Evolutionary conservation across 1,284 basidiomycete species (phyloP).

Genomic region (Gomphus sp.): DNA sequence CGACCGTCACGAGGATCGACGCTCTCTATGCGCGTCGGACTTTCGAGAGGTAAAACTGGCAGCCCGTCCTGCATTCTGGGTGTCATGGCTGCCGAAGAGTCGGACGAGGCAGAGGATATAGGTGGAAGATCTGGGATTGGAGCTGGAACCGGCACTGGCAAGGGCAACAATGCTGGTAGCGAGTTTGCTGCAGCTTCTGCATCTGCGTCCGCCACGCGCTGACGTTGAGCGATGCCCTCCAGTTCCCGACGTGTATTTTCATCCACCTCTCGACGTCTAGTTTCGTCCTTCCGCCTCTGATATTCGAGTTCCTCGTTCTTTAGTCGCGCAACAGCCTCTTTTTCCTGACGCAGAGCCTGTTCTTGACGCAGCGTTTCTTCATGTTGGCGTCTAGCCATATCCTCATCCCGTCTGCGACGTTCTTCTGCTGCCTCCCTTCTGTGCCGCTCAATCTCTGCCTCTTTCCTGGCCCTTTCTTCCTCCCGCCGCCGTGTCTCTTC

Average conservation of each 20-base stretch:
- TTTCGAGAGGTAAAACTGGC: constrained; percentile 6
- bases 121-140: constrained; percentile 15
- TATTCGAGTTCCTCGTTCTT: constrained; percentile 16
- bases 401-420: constrained; percentile 23
- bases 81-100: constrained; percentile 1
- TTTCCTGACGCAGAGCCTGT: constrained; percentile 2
- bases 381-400: constrained; percentile 3
- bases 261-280: constrained; percentile 21
- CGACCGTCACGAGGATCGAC: constrained; percentile 4
- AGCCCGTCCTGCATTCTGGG: constrained; percentile 2
- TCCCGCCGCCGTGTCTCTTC: constrained; percentile 2
- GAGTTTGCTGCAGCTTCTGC: constrained; percentile 16
- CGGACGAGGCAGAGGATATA: constrained; percentile 13
- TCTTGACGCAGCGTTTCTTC: background rate
- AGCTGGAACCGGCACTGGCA: constrained; percentile 19
- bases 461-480: constrained; percentile 15
- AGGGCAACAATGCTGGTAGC: constrained; percentile 19
- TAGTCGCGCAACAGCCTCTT: background rate
- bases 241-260: constrained; percentile 31
- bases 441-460: constrained; percentile 23
- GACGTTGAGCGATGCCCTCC: constrained; percentile 36
- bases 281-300: constrained; percentile 18
- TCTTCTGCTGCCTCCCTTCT: constrained; percentile 31
- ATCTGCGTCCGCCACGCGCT: constrained; percentile 33
- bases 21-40: constrained; percentile 5